Evolutionary conservation across 1,284 basidiomycete genomes (phyloP), one percentile per base, ranked within the genome.

Genomic region (Lentinus polychrous): DNA sequence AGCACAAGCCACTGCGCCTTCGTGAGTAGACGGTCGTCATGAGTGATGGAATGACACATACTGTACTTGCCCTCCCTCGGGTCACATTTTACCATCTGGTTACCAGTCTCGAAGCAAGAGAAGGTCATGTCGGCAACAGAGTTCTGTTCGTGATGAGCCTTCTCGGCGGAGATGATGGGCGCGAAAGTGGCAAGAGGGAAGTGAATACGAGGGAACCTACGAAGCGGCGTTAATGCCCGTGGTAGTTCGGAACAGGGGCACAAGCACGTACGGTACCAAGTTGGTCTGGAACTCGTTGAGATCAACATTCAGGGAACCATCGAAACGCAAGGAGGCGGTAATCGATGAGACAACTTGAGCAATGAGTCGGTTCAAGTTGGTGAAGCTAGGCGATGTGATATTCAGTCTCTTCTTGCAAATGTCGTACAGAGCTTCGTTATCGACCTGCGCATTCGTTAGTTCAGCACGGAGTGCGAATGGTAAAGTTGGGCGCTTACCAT

Each of bases 361-460:
- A 57, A 94, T 93, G 55, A 94, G 75, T 56, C 90, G 75, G 76
- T 93, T 94, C 56, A 94, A 70, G 77, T 94, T 93, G 60, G 83
- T 86, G 75, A 91, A 91, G 51, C 86, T 78, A 6, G 91, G 90
- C 33, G 85, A 83, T 50, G 75, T 67, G 63, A 93, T 89, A 62
- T 81, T 81, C 51, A 94, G 75, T 69, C 90, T 90, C 71, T 84
- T 83, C 73, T 90, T 88, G 83, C 90, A 95, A 60, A 95, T 96
- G 69, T 96, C 93, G 76, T 96, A 95, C 68, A 95, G 95, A 47
- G 88, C 88, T 70, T 91, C 86, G 67, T 94, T 94, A 69, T 94
- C 91, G 54, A 94, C 83, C 83, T 85, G 35, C 8, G 27, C n/a
- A 39, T 27, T 20, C 18, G 33, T 39, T 36, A 20, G 3, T 11